Conservation (phyloP, 306 rosid genomes). For the Prunus kanzakura region DNA sequence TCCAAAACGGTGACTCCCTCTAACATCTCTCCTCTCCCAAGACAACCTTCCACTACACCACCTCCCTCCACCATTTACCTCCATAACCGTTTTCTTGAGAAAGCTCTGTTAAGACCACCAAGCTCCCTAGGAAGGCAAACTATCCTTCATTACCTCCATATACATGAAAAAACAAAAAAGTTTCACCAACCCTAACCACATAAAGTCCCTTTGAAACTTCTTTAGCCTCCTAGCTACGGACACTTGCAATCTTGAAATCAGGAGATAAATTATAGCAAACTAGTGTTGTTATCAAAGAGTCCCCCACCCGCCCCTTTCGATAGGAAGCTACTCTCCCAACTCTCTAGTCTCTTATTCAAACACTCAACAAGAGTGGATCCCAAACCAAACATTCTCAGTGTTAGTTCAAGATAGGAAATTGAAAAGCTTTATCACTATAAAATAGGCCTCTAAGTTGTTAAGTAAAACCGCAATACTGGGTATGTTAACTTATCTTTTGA, state of each 20-base stretch:
- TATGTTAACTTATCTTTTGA: not conserved
- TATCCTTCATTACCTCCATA: not conserved
- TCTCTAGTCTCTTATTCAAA: not conserved
- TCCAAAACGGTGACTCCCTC: not conserved
- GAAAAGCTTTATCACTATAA: not conserved
- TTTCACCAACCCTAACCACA: not conserved
- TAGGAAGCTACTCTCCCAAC: not conserved
- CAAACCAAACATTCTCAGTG: not conserved
- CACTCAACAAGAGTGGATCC: not conserved
- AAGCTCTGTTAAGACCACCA: not conserved
- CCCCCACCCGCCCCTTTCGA: not conserved
- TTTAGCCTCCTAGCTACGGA: not conserved
- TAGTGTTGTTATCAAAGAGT: not conserved
- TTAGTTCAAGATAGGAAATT: not conserved
- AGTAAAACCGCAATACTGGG: not conserved
- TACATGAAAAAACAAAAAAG: not conserved
- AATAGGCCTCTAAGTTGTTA: not conserved
- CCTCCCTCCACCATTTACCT: not conserved
- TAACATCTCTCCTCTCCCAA: not conserved
- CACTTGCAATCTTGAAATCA: not conserved
- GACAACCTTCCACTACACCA: not conserved
- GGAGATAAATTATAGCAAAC: not conserved
- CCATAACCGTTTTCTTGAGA: not conserved
- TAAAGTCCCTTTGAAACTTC: not conserved
- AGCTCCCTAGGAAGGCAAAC: not conserved